A percentile compares a stretch with the other conserved stretches of the same genome.
Conservation (phyloP, 2,329 filamentous ascomycete species). For the Aspergillus ruber region DNA sequence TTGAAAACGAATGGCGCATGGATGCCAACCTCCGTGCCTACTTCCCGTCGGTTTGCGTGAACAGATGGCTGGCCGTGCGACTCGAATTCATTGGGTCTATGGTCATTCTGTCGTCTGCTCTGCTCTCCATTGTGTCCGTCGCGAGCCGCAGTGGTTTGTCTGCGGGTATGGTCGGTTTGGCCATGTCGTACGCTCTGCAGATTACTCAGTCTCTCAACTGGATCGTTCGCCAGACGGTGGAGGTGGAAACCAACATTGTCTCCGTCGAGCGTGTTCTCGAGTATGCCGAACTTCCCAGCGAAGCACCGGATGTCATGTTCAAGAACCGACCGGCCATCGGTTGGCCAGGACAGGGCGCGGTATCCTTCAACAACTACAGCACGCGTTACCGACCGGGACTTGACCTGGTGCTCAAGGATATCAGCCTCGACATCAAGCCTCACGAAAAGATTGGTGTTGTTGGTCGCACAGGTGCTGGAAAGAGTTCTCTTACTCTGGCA, state of each 20-base stretch:
- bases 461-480: constrained; percentile 90
- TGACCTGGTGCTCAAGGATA: constrained; percentile 86
- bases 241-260: constrained; percentile 99
- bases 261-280: constrained; percentile 96
- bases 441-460: constrained; percentile 98
- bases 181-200: constrained; percentile 95
- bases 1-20: constrained; percentile 96
- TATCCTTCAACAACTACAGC: constrained; percentile 90
- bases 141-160: constrained; percentile 58
- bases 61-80: constrained; percentile 88
- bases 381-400: constrained; percentile 85
- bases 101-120: constrained; percentile 82
- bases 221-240: constrained; percentile 97
- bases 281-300: constrained; percentile 83
- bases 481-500: constrained; percentile 86
- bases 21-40: constrained; percentile 92
- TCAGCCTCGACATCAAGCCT: constrained; percentile 86
- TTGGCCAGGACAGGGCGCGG: constrained; percentile 84
- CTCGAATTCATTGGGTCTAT: constrained; percentile 92
- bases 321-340: constrained; percentile 78
- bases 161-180: constrained; percentile 76
- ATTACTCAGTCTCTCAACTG: constrained; percentile 97
- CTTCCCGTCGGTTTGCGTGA: constrained; percentile 91
- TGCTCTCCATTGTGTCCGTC: constrained; percentile 75
- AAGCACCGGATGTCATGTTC: constrained; percentile 89